phyloP scores from a whole-genome alignment of 352 stramenopile genomes.

The Thalassiosira hispida region DNA sequence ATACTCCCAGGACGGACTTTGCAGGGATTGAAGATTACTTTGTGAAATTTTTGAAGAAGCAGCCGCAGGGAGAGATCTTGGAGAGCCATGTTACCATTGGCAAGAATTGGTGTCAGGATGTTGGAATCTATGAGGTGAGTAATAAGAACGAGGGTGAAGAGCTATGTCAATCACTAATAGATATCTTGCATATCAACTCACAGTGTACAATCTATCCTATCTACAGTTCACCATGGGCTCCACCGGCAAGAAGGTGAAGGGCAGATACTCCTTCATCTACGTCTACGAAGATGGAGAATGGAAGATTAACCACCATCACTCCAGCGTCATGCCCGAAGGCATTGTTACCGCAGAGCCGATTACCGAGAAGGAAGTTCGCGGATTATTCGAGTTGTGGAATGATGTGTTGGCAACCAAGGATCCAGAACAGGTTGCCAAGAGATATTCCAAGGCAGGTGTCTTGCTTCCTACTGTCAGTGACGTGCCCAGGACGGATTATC shows the following conservation, averaged over 20 bases:
- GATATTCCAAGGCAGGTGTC: constrained; percentile 60
- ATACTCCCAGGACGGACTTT: constrained; percentile 49
- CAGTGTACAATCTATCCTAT: constrained; percentile 21
- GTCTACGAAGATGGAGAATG: constrained; percentile 65
- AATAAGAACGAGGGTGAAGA: background rate
- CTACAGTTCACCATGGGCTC: constrained; percentile 44
- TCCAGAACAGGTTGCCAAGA: constrained; percentile 52
- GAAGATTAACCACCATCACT: constrained; percentile 75
- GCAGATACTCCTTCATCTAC: constrained; percentile 67
- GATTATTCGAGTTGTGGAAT: constrained; percentile 69
- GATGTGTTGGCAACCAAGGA: constrained; percentile 58
- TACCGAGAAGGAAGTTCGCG: constrained; percentile 57
- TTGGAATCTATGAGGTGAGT: constrained; percentile 67
- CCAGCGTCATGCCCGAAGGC: constrained; percentile 28
- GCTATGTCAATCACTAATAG: background rate
- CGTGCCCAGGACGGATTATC: constrained; percentile 46
- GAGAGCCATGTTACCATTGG: constrained; percentile 37
- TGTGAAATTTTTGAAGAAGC: constrained; percentile 58
- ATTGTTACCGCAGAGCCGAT: constrained; percentile 49
- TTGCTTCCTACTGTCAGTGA: constrained; percentile 65
- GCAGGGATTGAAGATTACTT: constrained; percentile 66
- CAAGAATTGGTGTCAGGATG: constrained; percentile 42
- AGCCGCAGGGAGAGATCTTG: constrained; percentile 59
- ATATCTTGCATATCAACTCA: constrained; percentile 18
- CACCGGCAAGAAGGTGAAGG: constrained; percentile 46